phyloP scores from a whole-genome alignment of 352 stramenopile genomes.

The Peronosclerospora sorghi region DNA sequence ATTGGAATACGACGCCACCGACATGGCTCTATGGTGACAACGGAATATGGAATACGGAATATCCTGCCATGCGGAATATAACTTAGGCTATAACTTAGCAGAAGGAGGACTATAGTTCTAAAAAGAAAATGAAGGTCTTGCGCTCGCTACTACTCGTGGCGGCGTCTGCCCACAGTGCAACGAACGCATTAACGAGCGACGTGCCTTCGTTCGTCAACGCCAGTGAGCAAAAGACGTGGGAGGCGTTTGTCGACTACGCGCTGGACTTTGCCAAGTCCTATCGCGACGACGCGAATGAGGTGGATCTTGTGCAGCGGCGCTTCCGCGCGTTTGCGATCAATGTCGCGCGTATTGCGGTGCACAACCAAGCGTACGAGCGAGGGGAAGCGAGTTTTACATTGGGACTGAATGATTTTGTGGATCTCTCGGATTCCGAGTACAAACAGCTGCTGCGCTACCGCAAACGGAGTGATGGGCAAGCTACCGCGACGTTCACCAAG shows the following conservation, averaged over 20 bases:
- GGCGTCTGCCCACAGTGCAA: neutral
- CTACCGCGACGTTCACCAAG: slow-evolving; percentile 13
- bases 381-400: slow-evolving; percentile 40
- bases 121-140: slow-evolving; percentile 27
- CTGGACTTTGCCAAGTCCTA: slow-evolving; percentile 46
- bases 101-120: too few species aligned
- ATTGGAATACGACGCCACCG: too few species aligned
- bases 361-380: slow-evolving; percentile 37
- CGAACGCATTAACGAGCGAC: slow-evolving; percentile 8
- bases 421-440: slow-evolving; percentile 32
- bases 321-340: slow-evolving; percentile 40
- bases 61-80: too few species aligned
- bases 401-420: slow-evolving; percentile 34
- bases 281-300: slow-evolving; percentile 23
- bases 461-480: neutral
- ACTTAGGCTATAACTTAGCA: too few species aligned
- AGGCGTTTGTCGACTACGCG: slow-evolving; percentile 43
- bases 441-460: slow-evolving; percentile 27
- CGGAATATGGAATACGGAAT: too few species aligned
- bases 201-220: slow-evolving; percentile 6
- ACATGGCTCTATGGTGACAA: too few species aligned
- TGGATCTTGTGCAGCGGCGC: slow-evolving; percentile 27
- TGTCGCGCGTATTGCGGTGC: slow-evolving; percentile 31
- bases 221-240: slow-evolving; percentile 25
- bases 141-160: slow-evolving; percentile 1